phyloP scores from a whole-genome alignment of 2,329 filamentous ascomycete species.

The Lachnellula arida region DNA sequence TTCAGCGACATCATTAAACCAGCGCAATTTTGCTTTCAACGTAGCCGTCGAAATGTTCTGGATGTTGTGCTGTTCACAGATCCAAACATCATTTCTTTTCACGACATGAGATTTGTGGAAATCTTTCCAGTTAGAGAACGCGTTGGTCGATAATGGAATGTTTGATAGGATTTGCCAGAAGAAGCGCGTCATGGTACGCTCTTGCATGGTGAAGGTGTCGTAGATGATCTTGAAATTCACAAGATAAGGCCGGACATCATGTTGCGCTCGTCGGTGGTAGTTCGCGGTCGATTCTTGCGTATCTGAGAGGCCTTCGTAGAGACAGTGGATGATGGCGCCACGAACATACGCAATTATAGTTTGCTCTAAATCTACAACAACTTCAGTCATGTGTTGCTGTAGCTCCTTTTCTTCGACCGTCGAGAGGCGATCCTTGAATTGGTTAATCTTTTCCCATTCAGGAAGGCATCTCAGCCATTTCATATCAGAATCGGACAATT shows the following conservation, averaged over 20 bases:
- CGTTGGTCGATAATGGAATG: neutral
- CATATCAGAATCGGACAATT: constrained; percentile 33
- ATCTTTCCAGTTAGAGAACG: neutral
- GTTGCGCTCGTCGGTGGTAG: constrained; percentile 9
- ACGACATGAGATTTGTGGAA: neutral
- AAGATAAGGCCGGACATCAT: constrained; percentile 1
- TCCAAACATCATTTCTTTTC: neutral
- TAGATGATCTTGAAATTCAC: constrained; percentile 14
- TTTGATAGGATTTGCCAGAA: constrained; percentile 27
- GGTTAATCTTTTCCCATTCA: constrained; percentile 27
- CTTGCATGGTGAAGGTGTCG: constrained; percentile 15
- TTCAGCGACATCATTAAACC: neutral
- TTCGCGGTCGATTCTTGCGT: neutral
- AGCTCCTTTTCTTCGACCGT: neutral
- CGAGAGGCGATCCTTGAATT: constrained; percentile 8
- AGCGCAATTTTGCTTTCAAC: neutral
- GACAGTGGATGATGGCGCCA: constrained; percentile 12
- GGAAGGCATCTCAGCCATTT: constrained; percentile 33
- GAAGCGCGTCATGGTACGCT: constrained; percentile 29
- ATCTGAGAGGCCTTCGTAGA: constrained; percentile 9
- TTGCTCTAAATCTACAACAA: neutral
- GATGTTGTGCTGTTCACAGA: neutral
- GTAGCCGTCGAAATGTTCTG: neutral
- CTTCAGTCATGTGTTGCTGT: neutral
- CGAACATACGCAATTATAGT: neutral